These are phyloP conservation scores for Suhomyces maxii DNA, from an alignment of 1,139 yeast species.

Conservation along the genomic window DNA sequence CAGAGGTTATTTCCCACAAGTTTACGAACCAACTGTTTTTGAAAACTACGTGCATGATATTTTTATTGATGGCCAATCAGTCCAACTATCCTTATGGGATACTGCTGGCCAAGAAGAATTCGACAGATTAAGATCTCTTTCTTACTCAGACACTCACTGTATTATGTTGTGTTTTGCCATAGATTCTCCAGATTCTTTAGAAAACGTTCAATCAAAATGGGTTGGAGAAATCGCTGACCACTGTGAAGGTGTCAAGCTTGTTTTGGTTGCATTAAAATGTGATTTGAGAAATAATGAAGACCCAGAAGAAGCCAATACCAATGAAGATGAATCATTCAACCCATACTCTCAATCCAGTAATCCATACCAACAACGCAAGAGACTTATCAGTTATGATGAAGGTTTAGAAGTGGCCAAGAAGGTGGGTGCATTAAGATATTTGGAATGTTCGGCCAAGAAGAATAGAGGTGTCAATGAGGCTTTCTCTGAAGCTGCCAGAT, in stretches of 20 bases:
- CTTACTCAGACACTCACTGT: conserved; percentile 94
- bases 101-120: conserved; percentile 99
- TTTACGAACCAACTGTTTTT: conserved; percentile 96
- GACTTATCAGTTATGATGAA: conserved; percentile 75
- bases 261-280: conserved; percentile 90
- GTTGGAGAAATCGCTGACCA: conserved; percentile 95
- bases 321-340: conserved; percentile 38
- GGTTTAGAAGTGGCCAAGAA: conserved; percentile 84
- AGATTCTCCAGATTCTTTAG: conserved; percentile 91
- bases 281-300: conserved; percentile 67
- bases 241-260: conserved; percentile 94
- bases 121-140: conserved; percentile 83
- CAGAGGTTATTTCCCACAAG: conserved; percentile 96
- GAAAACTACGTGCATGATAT: conserved; percentile 98
- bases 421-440: conserved; percentile 80
- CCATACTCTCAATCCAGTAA: conserved; percentile 32
- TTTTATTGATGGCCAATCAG: conserved; percentile 90
- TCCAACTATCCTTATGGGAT: conserved; percentile 94
- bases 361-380: conserved; percentile 44
- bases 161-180: conserved; percentile 95
- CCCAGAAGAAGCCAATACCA: conserved; percentile 22
- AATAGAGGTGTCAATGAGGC: conserved; percentile 97
- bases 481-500: conserved; percentile 94
- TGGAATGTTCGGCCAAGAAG: conserved; percentile 92
- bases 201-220: conserved; percentile 91